Evolutionary conservation across 2,329 filamentous ascomycete genomes (phyloP).

Genomic region (Cladosporium cucumerinum): DNA sequence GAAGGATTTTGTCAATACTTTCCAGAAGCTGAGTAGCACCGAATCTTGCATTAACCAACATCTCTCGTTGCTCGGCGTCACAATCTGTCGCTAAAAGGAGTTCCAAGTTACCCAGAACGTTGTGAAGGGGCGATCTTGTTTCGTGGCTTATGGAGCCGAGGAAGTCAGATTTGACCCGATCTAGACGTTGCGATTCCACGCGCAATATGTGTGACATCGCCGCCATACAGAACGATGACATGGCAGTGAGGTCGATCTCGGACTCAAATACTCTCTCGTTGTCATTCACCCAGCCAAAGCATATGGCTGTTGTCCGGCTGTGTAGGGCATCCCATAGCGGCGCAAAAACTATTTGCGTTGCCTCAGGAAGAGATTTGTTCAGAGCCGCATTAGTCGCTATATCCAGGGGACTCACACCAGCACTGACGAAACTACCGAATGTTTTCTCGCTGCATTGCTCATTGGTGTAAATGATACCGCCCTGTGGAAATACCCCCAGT

Average conservation of each 20-base stretch:
- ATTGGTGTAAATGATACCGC: not conserved
- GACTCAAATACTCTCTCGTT: not conserved
- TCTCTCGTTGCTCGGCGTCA: slow-evolving; percentile 19
- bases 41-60: slow-evolving; percentile 30
- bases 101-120: slow-evolving; percentile 34
- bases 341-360: slow-evolving; percentile 11
- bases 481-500: not conserved
- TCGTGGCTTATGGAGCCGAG: slow-evolving; percentile 43
- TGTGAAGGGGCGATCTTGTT: slow-evolving; percentile 27
- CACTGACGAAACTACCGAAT: not conserved
- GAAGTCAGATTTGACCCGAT: slow-evolving; percentile 39
- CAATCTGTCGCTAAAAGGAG: slow-evolving; percentile 45
- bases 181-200: slow-evolving; percentile 48
- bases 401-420: not conserved
- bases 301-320: not conserved
- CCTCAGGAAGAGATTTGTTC: not conserved
- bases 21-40: slow-evolving; percentile 41
- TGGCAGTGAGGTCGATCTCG: slow-evolving; percentile 25
- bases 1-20: slow-evolving; percentile 42
- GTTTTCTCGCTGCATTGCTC: not conserved
- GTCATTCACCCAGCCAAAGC: not conserved
- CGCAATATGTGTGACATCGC: slow-evolving; percentile 56
- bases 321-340: slow-evolving; percentile 11
- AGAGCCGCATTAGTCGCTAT: not conserved
- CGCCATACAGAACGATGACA: slow-evolving; percentile 49